Conservation (phyloP, 2,329 filamentous ascomycete genomes). For the Colletotrichum falcatum region DNA sequence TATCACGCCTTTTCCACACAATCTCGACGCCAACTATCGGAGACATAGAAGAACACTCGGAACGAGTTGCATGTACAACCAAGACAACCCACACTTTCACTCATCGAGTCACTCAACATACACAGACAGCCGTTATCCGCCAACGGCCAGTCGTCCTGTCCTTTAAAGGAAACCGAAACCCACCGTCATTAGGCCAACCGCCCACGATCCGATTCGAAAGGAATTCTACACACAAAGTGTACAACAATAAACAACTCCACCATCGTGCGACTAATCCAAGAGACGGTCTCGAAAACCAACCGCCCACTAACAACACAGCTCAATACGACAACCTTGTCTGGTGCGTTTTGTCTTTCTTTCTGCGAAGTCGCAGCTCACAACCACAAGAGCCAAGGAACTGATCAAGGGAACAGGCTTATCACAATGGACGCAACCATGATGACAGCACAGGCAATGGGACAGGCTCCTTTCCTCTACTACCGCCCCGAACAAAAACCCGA, state of each 20-base stretch:
- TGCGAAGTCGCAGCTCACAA: constrained; percentile 8
- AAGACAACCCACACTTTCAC: constrained; percentile 38
- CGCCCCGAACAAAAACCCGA: constrained; percentile 80
- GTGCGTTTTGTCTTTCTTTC: too few species aligned
- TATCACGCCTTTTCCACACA: constrained; percentile 46
- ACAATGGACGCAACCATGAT: constrained; percentile 75
- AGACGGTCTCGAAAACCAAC: constrained; percentile 23
- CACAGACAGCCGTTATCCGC: constrained; percentile 39
- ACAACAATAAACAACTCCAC: constrained; percentile 41
- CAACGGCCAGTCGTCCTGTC: constrained; percentile 60
- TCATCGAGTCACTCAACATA: constrained; percentile 39
- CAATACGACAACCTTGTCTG: constrained; percentile 43
- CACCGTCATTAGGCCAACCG: constrained; percentile 51
- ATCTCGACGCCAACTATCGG: constrained; percentile 34
- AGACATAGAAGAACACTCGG: constrained; percentile 33
- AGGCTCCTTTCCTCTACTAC: constrained; percentile 89
- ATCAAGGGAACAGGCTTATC: constrained; percentile 46
- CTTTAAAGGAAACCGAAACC: constrained; percentile 45
- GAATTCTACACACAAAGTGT: constrained; percentile 42
- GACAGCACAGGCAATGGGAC: constrained; percentile 70
- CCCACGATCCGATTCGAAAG: constrained; percentile 44
- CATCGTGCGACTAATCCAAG: constrained; percentile 24
- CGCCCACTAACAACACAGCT: constrained; percentile 33
- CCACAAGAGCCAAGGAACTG: constrained; percentile 38
- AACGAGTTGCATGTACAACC: constrained; percentile 52